These are phyloP conservation scores for Solanum bulbocastanum DNA, from an alignment of 257 asterid species.

Conservation along the genomic window DNA sequence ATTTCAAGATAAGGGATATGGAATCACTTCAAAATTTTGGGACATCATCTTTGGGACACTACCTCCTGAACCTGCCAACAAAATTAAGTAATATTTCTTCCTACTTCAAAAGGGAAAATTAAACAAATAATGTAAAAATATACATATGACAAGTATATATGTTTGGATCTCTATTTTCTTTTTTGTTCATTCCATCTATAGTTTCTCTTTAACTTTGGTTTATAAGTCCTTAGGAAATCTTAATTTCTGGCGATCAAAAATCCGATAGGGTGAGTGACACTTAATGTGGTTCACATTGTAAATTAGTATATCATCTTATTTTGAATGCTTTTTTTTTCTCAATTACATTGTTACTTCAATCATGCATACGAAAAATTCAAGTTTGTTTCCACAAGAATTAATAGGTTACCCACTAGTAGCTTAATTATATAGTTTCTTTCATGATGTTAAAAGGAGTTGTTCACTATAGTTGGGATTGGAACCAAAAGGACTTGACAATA, in stretches of 20 bases:
- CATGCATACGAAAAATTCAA: neutral
- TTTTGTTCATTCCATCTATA: neutral
- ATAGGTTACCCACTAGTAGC: neutral
- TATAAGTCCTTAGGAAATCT: neutral
- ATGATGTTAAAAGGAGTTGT: neutral
- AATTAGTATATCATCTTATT: neutral
- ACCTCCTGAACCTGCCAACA: constrained; percentile 24
- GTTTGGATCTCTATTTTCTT: neutral
- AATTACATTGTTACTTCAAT: neutral
- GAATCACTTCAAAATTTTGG: constrained; percentile 86
- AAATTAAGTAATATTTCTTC: neutral
- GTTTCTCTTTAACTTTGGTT: neutral
- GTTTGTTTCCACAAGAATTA: neutral
- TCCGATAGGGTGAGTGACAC: neutral
- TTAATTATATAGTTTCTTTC: neutral
- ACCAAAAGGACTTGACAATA: neutral
- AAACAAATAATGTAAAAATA: neutral
- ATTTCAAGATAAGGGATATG: constrained; percentile 71
- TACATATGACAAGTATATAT: neutral
- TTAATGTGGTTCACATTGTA: neutral
- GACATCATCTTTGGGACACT: constrained; percentile 81
- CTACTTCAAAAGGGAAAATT: neutral
- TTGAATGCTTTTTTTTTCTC: neutral
- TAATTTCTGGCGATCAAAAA: neutral
- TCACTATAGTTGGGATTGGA: neutral